Base-by-base conservation (phyloP, 2,329 filamentous ascomycete genomes). In the Coniella lustricola region DNA sequence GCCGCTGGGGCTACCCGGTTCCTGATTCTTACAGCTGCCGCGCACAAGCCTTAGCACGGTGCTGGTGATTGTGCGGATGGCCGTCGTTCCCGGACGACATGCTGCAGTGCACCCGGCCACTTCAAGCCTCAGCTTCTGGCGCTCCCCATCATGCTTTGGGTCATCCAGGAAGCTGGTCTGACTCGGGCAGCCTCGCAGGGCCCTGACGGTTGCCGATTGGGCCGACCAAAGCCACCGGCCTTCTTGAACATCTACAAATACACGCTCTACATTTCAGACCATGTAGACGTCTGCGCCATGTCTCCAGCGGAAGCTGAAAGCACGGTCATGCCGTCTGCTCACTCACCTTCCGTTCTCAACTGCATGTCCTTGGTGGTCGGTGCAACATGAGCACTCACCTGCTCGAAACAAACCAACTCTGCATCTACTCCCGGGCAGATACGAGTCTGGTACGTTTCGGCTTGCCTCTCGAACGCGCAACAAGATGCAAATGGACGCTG, bases 361-460 rank as follows among this genome's bases (percentile, higher is more conserved):
- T 18, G 10, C 36, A 32, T 18, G n/a, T 39, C 48, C 22, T 13
- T 21, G 33, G n/a, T n/a, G n/a, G 8, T 17, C 29, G 36, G 51
- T 53, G 35, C 51, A 32, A 53, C 48, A 32, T 53, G 48, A 44
- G 16, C 39, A 22, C 21, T 46, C 51, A 50, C n/a, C 36, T 46
- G 44, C 48, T 40, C 38, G 16, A 18, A 42, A 31, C 38, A 41
- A 37, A 22, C 22, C 40, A 48, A 14, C 36, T 34, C 18, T 18
- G 40, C 38, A 22, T 39, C 25, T 38, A 44, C 29, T 43, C 38
- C 14, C 50, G 42, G 40, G 46, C 43, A 49, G 42, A 46, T 51
- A 46, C 49, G 45, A 45, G 36, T 34, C 33, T 12, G 22, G 39
- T 9, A 20, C 13, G 9, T 33, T 39, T 36, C 18, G 29, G 20